Base-by-base conservation (phyloP, 2,329 filamentous ascomycete genomes). In the Penicillium palitans region DNA sequence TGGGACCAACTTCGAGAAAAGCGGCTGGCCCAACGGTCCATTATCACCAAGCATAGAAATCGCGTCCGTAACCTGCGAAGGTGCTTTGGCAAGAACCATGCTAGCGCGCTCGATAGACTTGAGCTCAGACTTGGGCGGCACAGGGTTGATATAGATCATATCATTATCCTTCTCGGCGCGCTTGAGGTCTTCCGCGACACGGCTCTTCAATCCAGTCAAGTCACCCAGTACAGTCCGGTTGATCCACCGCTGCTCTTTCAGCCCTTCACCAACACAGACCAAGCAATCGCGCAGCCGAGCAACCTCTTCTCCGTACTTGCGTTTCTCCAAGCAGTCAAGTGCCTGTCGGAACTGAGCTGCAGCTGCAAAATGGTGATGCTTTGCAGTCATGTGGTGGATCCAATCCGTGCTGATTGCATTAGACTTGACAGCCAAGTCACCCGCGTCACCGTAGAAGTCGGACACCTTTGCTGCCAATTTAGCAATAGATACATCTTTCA, bases 351-450 rank as follows among this genome's bases (percentile, higher is more conserved):
- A 98, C 72, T 99, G 95, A 0, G 95, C 95, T 0, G 95, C 95
- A 0, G 91, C 93, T 1, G 93, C 93, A 76, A 99, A 98, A 75
- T 98, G 95, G 71, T 97, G 90, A 70, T 98, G 93, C 74, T 98
- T 99, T 6, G 93, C 95, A 27, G 90, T 93, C 84, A 96, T 93
- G 72, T 98, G 93, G 75, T 98, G 93, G 66, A 99, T 97, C 95
- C 93, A 98, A 62, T 95, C 90, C 56, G 90, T 93, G 72, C 90
- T 95, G 65, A 98, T 88, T 17, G 90, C 88, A 68, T 96, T 88
- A 62, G 92, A 96, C 74, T 92, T 91, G 71, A 96, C 87, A 10
- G 91, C 93, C 63, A 88, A 89, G 67, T 97, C 93, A 7, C 90
- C 88, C 0, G 93, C 91, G 54, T 88, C 80, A 53, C 87, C 90